A percentile compares a stretch with the other conserved stretches of the same genome.
Evolutionary conservation across 2,329 filamentous ascomycete species (phyloP).

Genomic region (Paraconiothyrium sp.): DNA sequence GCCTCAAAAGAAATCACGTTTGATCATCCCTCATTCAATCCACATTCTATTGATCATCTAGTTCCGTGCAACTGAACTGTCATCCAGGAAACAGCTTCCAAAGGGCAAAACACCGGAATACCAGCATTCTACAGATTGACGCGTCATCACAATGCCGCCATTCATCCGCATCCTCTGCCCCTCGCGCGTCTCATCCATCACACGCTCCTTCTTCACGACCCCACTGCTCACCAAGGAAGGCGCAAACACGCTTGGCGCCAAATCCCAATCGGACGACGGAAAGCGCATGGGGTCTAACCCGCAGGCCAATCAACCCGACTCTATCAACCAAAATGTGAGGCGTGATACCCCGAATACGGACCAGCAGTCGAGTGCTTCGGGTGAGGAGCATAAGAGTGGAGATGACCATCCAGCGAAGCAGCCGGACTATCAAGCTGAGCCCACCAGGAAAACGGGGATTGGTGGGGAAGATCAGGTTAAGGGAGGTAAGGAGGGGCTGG

Average conservation of each 20-base stretch:
- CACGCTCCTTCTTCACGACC: neutral
- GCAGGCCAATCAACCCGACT: conserved; percentile 17
- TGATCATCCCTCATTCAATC: no score
- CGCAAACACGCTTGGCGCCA: no score
- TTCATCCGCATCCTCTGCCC: neutral
- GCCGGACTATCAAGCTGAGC: conserved; percentile 45
- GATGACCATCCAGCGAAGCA: conserved; percentile 52
- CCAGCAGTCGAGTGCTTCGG: conserved; percentile 43
- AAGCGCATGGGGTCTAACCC: conserved; percentile 18
- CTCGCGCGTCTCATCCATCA: neutral
- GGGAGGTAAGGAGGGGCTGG: conserved; percentile 46
- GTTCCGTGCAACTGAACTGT: neutral
- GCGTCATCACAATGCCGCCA: neutral
- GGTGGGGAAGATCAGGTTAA: conserved; percentile 38
- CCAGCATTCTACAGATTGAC: neutral
- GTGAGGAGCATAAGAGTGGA: conserved; percentile 36
- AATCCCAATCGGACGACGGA: neutral
- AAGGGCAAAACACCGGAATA: neutral
- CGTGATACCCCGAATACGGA: conserved; percentile 40
- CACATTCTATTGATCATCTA: neutral
- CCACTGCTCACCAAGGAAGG: neutral
- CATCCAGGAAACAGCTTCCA: neutral
- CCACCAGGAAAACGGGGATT: conserved; percentile 46
- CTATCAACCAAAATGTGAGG: conserved; percentile 30
- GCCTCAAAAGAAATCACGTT: neutral